Evolutionary conservation across 2,329 filamentous ascomycete genomes (phyloP).

Genomic region (Leptographium flavum): DNA sequence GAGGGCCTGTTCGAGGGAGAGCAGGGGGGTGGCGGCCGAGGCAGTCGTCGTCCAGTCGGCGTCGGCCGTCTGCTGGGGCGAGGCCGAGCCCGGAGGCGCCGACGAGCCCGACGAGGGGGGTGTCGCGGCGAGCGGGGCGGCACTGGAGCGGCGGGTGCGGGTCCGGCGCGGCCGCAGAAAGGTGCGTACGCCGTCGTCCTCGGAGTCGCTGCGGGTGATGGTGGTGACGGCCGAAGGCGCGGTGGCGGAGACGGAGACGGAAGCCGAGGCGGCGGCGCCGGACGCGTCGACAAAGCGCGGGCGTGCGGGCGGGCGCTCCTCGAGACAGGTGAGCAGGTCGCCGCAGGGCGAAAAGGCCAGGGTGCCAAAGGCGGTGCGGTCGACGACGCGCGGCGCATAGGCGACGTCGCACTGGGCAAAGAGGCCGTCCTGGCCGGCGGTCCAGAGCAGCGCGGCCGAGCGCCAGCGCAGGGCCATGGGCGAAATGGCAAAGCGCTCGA

Average conservation of each 20-base stretch:
- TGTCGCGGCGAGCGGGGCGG: slow-evolving; percentile 22
- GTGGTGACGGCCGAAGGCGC: slow-evolving; percentile 27
- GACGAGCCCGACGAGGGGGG: slow-evolving; percentile 24
- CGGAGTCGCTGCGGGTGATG: slow-evolving; percentile 48
- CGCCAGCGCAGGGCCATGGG: slow-evolving; percentile 49
- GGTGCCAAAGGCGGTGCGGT: slow-evolving; percentile 46
- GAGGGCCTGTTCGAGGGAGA: slow-evolving; percentile 44
- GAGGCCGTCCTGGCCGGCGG: slow-evolving; percentile 44
- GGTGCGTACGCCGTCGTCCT: slow-evolving; percentile 47
- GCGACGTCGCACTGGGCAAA: slow-evolving; percentile 53
- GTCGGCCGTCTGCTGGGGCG: not conserved
- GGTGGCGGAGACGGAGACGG: not conserved
- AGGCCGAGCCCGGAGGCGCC: slow-evolving; percentile 37
- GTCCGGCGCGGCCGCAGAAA: slow-evolving; percentile 38
- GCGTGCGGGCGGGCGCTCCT: slow-evolving; percentile 38
- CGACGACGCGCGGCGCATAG: slow-evolving; percentile 47
- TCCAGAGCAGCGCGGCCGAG: slow-evolving; percentile 52
- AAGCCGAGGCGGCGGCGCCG: not conserved
- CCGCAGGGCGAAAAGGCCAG: slow-evolving; percentile 46
- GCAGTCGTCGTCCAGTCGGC: not conserved
- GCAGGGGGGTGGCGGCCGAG: slow-evolving; percentile 5
- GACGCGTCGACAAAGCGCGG: slow-evolving; percentile 3
- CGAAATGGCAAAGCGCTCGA: slow-evolving; percentile 43
- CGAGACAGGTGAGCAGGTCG: slow-evolving; percentile 46
- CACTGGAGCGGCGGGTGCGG: slow-evolving; percentile 21